Evolutionary conservation across 352 stramenopile genomes (phyloP), one percentile per base, ranked within the genome.

Genomic region (Phytophthora foliorum): DNA sequence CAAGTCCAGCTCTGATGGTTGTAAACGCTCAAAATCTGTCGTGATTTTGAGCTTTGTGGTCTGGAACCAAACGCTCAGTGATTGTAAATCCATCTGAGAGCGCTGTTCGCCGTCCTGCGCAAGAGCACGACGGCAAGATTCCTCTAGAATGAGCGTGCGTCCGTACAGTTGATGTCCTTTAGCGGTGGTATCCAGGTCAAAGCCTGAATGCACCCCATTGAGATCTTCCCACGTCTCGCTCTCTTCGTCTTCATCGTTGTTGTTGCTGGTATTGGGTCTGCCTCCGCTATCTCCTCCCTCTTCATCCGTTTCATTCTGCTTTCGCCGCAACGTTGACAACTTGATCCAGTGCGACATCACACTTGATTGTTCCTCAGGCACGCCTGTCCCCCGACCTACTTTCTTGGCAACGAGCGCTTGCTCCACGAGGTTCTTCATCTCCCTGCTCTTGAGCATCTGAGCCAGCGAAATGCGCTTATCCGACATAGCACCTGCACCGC

Each of bases 1-100:
- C 50, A 88, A 36, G 27, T 88, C 84, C 0, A 93, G 75, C 52
- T 93, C 83, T 0, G 78, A 72, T 0, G 81, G 76, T 50, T 90
- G 79, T 27, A 93, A 32, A 0, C 71, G 72, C 51, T 91, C 80
- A 50, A 93, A 91, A 62, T 93, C 80, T 0, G 80, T 92, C 54
- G 82, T 78, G 63, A 90, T 87, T 70, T 92, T 90, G 59, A 92
- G 79, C 31, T 92, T 92, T 1, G 82, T 92, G 27, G 85, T 82
- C 63, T 88, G 83, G 60, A 93, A 90, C 86, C 86, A 93, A 17
- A 79, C 82, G 2, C 82, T 74, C n/a, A 93, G 70, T 29, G 81
- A 67, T 45, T 91, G 83, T 0, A 93, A 52, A 46, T 91, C 86
- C 62, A 75, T 70, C 25, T 80, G 72, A 21, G 86, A 88, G 4